Evolutionary conservation across 139 green algal genomes (phyloP).

Genomic region (Tetradesmus lagerheimii): DNA sequence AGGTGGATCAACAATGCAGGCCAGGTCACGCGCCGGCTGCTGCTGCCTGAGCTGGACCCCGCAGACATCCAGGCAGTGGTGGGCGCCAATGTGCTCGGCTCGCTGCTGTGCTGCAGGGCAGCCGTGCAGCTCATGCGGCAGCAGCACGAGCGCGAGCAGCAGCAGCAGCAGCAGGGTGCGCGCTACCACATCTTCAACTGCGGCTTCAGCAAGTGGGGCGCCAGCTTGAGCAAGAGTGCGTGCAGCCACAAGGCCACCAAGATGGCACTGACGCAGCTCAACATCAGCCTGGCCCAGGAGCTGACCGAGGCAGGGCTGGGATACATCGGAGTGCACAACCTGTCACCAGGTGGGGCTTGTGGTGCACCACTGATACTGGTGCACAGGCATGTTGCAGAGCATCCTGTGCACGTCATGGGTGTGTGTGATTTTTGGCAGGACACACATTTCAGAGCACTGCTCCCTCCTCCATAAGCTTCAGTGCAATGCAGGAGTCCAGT

Average conservation of each 20-base stretch:
- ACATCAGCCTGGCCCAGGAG: constrained; percentile 62
- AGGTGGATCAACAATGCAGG: constrained; percentile 80
- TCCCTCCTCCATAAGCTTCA: too few species aligned
- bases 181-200: constrained; percentile 61
- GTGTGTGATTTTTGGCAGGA: too few species aligned
- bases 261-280: constrained; percentile 68
- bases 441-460: too few species aligned
- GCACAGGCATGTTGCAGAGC: too few species aligned
- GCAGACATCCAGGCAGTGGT: constrained; percentile 61
- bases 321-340: constrained; percentile 74
- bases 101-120: constrained; percentile 62
- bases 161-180: constrained; percentile 39
- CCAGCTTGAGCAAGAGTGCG: constrained; percentile 53
- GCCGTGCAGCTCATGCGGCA: constrained; percentile 65
- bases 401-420: too few species aligned
- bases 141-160: constrained; percentile 46
- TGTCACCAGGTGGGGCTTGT: constrained; percentile 58
- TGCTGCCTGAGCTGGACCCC: constrained; percentile 61
- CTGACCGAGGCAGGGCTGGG: constrained; percentile 29
- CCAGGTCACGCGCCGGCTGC: constrained; percentile 64
- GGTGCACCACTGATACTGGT: not conserved
- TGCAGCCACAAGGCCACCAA: constrained; percentile 77
- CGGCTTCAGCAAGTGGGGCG: constrained; percentile 59
- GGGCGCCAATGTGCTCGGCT: constrained; percentile 68
- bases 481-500: too few species aligned